phyloP scores from a whole-genome alignment of 129 eudicot species.

The Smallanthus sonchifolius region DNA sequence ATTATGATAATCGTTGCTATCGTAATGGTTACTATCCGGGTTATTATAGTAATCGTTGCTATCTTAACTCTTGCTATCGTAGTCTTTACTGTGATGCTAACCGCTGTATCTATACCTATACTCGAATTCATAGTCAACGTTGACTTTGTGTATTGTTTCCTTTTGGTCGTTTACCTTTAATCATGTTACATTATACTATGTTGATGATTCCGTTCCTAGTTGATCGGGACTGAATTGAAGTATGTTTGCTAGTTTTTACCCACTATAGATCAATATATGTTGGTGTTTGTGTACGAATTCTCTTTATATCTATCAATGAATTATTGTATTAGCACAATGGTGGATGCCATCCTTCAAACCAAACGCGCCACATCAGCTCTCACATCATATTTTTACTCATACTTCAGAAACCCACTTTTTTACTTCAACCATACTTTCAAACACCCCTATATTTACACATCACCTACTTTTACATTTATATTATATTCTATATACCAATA shows the following conservation, averaged over 20 bases:
- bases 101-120: neutral
- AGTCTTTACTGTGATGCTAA: neutral
- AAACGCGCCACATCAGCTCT: too few species aligned
- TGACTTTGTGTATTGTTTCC: neutral
- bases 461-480: too few species aligned
- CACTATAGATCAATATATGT: neutral
- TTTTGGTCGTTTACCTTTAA: neutral
- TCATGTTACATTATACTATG: neutral
- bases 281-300: neutral
- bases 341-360: too few species aligned
- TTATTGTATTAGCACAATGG: neutral
- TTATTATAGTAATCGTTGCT: too few species aligned
- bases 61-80: neutral
- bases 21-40: too few species aligned
- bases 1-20: neutral
- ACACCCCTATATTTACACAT: too few species aligned
- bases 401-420: too few species aligned
- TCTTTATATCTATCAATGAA: neutral
- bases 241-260: neutral
- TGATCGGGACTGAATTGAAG: neutral
- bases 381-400: too few species aligned
- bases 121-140: neutral
- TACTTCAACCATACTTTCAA: too few species aligned
- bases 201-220: too few species aligned
- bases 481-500: too few species aligned